phyloP scores from a whole-genome alignment of 495 filamentous ascomycete genomes.

The Neurospora discreta region DNA sequence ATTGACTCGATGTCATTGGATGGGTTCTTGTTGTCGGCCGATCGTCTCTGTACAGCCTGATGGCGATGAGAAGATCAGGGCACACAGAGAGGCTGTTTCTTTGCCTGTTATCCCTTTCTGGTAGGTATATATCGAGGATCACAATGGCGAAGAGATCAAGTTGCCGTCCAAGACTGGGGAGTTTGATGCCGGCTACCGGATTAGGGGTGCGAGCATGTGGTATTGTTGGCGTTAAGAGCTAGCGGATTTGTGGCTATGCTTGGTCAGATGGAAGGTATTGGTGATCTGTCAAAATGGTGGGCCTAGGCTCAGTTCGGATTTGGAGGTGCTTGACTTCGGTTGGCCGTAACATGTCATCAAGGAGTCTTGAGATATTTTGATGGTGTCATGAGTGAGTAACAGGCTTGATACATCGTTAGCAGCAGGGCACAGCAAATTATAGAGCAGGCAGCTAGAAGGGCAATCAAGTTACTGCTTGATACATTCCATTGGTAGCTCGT shows the following conservation, averaged over 20 bases:
- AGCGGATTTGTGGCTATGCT: background rate
- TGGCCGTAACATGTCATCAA: background rate
- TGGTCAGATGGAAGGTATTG: background rate
- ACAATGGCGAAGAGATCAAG: background rate
- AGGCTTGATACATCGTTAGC: background rate
- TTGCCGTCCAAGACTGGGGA: background rate
- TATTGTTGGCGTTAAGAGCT: background rate
- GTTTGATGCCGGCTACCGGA: background rate
- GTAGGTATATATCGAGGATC: background rate
- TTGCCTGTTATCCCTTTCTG: background rate
- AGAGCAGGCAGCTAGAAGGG: background rate
- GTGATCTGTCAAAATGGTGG: background rate
- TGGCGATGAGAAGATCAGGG: background rate
- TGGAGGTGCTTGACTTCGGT: background rate
- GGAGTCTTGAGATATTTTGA: background rate
- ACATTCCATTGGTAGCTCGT: background rate
- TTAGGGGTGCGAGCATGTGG: background rate
- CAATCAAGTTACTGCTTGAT: background rate
- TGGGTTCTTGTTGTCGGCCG: background rate
- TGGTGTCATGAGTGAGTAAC: background rate
- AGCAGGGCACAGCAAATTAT: background rate
- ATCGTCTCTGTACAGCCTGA: background rate
- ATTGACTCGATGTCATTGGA: background rate
- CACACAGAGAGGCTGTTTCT: background rate
- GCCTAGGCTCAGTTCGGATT: background rate